Percentiles rank a stretch among this genome's conserved stretches.
Conservation (phyloP, 2,329 filamentous ascomycete species). For the Lasiodiplodia theobromae region DNA sequence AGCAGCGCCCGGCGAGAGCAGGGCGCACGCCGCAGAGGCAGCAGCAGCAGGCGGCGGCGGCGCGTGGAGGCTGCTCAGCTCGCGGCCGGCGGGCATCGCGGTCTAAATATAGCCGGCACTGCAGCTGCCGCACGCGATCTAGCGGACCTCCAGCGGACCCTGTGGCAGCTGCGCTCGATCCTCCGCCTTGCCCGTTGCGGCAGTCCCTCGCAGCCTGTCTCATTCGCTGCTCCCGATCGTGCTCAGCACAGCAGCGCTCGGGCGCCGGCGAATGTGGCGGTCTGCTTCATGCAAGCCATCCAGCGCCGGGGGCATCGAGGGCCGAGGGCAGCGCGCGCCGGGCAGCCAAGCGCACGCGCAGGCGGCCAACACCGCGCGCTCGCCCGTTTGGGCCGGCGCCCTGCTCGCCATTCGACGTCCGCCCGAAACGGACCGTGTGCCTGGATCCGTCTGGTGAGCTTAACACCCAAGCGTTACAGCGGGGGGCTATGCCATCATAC, state of each 20-base stretch:
- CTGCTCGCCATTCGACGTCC: slow-evolving; percentile 29
- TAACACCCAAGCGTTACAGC: slow-evolving; percentile 45
- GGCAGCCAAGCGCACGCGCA: slow-evolving; percentile 10
- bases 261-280: slow-evolving; percentile 26
- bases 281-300: slow-evolving; percentile 31
- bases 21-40: slow-evolving; percentile 5
- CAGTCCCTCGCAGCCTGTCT: slow-evolving; percentile 24
- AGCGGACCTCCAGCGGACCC: slow-evolving; percentile 24
- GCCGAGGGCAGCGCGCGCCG: slow-evolving; percentile 9
- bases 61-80: slow-evolving; percentile 20
- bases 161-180: slow-evolving; percentile 27
- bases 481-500: slow-evolving; percentile 45
- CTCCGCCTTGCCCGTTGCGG: slow-evolving; percentile 24
- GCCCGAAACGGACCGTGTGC: slow-evolving; percentile 38
- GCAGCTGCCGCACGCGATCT: slow-evolving; percentile 29
- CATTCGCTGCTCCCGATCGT: slow-evolving; percentile 24
- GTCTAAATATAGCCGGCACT: slow-evolving; percentile 27
- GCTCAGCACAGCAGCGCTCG: slow-evolving; percentile 21
- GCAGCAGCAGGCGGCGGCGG: slow-evolving; percentile 7
- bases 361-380: slow-evolving; percentile 24
- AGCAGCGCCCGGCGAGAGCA: slow-evolving; percentile 13
- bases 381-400: slow-evolving; percentile 27
- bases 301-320: slow-evolving; percentile 25
- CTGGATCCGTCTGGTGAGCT: slow-evolving; percentile 37
- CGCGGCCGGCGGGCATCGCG: neutral